Evolutionary conservation across 345 rosid genomes (phyloP), one percentile per base, ranked within the genome.

Genomic region (Salix exigua): DNA sequence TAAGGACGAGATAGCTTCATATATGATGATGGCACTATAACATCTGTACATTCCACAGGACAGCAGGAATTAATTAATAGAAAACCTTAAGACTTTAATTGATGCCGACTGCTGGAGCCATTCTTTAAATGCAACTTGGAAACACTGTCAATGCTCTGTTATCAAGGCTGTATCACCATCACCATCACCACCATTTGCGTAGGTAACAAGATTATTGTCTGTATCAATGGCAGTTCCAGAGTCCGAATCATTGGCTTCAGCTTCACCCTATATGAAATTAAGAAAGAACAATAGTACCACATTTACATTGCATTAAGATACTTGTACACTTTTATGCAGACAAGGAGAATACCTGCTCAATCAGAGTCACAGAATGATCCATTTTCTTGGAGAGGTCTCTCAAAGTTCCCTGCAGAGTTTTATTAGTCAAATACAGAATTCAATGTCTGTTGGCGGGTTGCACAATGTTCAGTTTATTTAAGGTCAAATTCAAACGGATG

Each of bases 311-410:
- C 51, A 75, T 21, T 21, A 48, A 66, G 70, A 35, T 31, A 31
- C 33, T 31, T 31, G 33, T 31, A 16, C 6, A n/a, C 38, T 51
- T 50, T 25, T 19, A 17, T 10, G 18, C 48, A 37, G 17, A 25
- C 1, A 7, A 11, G 11, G 62, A 71, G 31, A 23, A 60, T 69
- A 88, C 95, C 91, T 85, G 91, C 70, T 87, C 91, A 5, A 74
- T 75, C 23, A 85, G 82, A 62, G 82, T 72, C 19, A 75, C 77
- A 70, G 90, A 66, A 81, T 82, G 90, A 66, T 87, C 96, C 77
- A 68, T 70, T 83, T 85, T 89, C 84, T 86, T 91, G 40, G 90
- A 83, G 64, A 91, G 86, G 72, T 89, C 96, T 82, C 91, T 83
- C 79, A 91, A 67, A 64, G 89, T 84, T 60, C 96, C 96, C 93